A percentile compares a stretch with the other conserved stretches of the same genome.
Conservation (phyloP, 2,329 filamentous ascomycete species). For the Colletotrichum karsti region DNA sequence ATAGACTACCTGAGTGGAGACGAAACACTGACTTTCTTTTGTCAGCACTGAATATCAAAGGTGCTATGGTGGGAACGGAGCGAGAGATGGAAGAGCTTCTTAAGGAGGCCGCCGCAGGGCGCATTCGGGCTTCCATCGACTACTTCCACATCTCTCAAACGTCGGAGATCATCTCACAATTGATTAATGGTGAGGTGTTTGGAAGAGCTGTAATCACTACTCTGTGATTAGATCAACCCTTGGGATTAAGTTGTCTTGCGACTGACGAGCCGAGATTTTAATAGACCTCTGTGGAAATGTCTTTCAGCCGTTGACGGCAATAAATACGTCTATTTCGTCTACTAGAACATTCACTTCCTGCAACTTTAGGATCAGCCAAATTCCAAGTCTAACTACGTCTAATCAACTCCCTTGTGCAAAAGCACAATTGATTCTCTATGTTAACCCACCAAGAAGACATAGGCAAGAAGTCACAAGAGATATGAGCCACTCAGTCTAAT, state of each 20-base stretch:
- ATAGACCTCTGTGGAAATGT: too few relatives aligned
- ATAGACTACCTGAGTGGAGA: fast-evolving
- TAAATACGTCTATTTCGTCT: too few relatives aligned
- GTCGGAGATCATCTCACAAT: background rate
- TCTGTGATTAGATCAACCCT: background rate
- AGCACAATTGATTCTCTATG: too few relatives aligned
- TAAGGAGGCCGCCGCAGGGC: background rate
- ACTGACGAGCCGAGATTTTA: too few relatives aligned
- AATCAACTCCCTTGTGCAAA: too few relatives aligned
- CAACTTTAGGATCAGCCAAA: too few relatives aligned
- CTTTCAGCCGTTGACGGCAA: too few relatives aligned
- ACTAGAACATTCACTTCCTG: too few relatives aligned
- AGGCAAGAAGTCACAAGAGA: background rate
- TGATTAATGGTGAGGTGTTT: background rate
- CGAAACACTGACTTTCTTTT: background rate
- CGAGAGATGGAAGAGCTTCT: conserved; percentile 2
- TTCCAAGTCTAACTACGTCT: too few relatives aligned
- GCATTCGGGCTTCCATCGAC: background rate
- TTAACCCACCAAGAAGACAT: fast-evolving
- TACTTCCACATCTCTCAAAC: background rate
- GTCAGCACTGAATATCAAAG: conserved; percentile 22
- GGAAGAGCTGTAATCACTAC: background rate
- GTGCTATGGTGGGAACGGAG: conserved; percentile 1
- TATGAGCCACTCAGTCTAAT: conserved; percentile 23
- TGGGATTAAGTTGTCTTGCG: too few relatives aligned